Evolutionary conservation across 768 basidiomycete species (phyloP).

Genomic region (Amanita jacksonii): DNA sequence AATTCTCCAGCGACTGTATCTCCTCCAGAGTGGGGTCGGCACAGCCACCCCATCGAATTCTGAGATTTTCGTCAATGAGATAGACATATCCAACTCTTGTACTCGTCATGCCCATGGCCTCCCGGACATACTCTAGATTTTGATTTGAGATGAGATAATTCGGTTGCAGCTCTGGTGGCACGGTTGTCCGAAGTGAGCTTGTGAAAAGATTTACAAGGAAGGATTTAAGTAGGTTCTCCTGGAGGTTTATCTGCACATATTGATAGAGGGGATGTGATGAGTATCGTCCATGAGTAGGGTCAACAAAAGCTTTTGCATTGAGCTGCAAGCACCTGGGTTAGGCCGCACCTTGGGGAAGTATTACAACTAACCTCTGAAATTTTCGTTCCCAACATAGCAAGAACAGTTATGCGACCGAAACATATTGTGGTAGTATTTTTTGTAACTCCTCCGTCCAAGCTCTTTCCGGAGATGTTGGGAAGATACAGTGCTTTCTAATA

Average conservation of each 20-base stretch:
- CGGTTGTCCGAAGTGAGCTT: slow-evolving; percentile 54
- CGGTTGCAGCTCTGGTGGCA: slow-evolving; percentile 55
- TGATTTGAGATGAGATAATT: slow-evolving; percentile 76
- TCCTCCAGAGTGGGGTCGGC: slow-evolving; percentile 77
- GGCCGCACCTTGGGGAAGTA: not conserved
- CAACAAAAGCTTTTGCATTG: slow-evolving; percentile 66
- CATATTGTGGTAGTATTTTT: slow-evolving; percentile 75
- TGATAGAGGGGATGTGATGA: slow-evolving; percentile 51
- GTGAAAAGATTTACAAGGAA: slow-evolving; percentile 81
- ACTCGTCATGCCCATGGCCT: slow-evolving; percentile 82
- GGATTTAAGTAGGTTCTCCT: slow-evolving; percentile 89
- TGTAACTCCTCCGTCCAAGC: slow-evolving; percentile 42
- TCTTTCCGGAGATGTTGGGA: slow-evolving; percentile 73
- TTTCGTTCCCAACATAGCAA: slow-evolving; percentile 76
- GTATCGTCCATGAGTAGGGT: slow-evolving; percentile 45
- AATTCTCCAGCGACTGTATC: slow-evolving; percentile 54
- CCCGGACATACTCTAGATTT: slow-evolving; percentile 78
- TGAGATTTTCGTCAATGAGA: slow-evolving; percentile 75
- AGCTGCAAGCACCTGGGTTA: slow-evolving; percentile 34
- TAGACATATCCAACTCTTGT: slow-evolving; percentile 89
- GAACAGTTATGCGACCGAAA: slow-evolving; percentile 64
- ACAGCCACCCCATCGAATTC: slow-evolving; percentile 88
- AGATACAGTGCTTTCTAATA: slow-evolving; percentile 84
- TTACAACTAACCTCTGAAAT: slow-evolving; percentile 67
- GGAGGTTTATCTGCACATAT: slow-evolving; percentile 82